A percentile compares a stretch with the other conserved stretches of the same genome.
These are phyloP conservation scores for Neurospora sp. DNA, from an alignment of 495 filamentous ascomycete species.

Conservation along the genomic window DNA sequence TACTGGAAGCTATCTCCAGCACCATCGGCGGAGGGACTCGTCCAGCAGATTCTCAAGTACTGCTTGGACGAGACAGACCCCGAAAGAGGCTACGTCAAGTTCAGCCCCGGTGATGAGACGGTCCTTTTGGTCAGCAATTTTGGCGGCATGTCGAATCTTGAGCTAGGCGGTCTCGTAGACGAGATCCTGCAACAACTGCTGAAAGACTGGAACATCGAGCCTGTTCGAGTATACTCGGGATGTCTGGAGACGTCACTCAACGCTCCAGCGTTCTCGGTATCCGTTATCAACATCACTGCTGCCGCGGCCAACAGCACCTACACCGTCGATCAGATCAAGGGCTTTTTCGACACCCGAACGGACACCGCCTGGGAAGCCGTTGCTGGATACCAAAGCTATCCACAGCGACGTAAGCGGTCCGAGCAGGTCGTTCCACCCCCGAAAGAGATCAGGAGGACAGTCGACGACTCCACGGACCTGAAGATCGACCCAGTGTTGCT, in stretches of 20 bases:
- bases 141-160: conserved; percentile 51
- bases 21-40: conserved; percentile 42
- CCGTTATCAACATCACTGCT: conserved; percentile 46
- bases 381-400: conserved; percentile 24
- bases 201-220: conserved; percentile 31
- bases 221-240: conserved; percentile 30
- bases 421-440: conserved; percentile 35
- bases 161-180: conserved; percentile 46
- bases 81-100: conserved; percentile 48
- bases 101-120: conserved; percentile 42
- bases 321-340: conserved; percentile 39
- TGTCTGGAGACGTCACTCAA: conserved; percentile 53
- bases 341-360: conserved; percentile 42
- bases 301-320: conserved; percentile 28
- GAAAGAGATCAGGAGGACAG: conserved; percentile 15
- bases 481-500: conserved; percentile 33
- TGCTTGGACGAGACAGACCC: conserved; percentile 45
- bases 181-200: conserved; percentile 41
- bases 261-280: conserved; percentile 52
- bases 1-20: conserved; percentile 45
- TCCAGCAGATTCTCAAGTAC: conserved; percentile 43
- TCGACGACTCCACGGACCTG: conserved; percentile 30
- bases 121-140: conserved; percentile 53
- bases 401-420: conserved; percentile 21
- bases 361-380: conserved; percentile 43